phyloP scores from a whole-genome alignment of 345 rosid genomes.

The Salix exigua region DNA sequence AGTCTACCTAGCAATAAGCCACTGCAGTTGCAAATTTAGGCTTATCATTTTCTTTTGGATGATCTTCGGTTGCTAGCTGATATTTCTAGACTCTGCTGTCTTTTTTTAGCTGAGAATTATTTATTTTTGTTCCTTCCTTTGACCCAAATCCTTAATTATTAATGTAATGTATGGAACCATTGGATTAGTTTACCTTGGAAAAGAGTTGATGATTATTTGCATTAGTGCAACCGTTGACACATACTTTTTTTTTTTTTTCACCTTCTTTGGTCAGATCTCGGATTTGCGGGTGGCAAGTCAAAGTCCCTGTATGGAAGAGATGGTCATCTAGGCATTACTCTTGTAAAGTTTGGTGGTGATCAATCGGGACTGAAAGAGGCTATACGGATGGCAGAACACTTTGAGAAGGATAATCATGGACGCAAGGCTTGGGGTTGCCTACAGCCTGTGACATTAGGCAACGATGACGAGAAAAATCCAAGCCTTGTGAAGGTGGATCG shows the following conservation, averaged over 20 bases:
- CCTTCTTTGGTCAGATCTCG: constrained; percentile 63
- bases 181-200: background rate
- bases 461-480: constrained; percentile 73
- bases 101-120: background rate
- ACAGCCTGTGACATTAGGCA: constrained; percentile 52
- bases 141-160: background rate
- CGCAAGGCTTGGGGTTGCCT: constrained; percentile 69
- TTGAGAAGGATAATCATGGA: constrained; percentile 74
- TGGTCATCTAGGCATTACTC: constrained; percentile 82
- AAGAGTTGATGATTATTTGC: constrained; percentile 1
- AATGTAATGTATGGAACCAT: background rate
- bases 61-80: background rate
- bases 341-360: constrained; percentile 64
- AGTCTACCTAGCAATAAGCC: background rate
- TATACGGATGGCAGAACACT: constrained; percentile 62
- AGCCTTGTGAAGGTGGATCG: constrained; percentile 67
- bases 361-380: constrained; percentile 76
- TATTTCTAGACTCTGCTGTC: background rate
- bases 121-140: background rate
- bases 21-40: background rate
- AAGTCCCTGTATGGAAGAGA: constrained; percentile 88
- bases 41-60: background rate
- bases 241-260: constrained; percentile 17
- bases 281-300: constrained; percentile 74
- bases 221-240: background rate